These are phyloP conservation scores for Saccharum spontaneum DNA, from an alignment of 176 grass and related monocot species.

Conservation along the genomic window DNA sequence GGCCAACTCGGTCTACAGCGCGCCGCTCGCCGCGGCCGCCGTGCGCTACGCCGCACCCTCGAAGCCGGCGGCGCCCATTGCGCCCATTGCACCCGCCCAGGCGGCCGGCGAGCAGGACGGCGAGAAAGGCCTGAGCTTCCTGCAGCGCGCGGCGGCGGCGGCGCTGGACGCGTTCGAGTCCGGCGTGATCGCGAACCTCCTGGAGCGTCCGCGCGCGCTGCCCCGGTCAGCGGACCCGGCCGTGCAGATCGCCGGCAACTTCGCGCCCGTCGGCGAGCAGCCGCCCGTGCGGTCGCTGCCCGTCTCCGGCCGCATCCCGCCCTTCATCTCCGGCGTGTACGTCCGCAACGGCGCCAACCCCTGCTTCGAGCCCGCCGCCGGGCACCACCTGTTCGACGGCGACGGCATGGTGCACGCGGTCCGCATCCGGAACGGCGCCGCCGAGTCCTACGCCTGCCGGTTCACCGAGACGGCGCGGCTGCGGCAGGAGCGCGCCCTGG, in stretches of 20 bases:
- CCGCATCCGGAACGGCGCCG: slow-evolving; percentile 51
- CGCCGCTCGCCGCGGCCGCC: neutral
- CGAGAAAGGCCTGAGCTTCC: slow-evolving; percentile 20
- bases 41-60: neutral
- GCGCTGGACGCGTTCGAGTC: slow-evolving; percentile 63
- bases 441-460: slow-evolving; percentile 74
- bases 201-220: slow-evolving; percentile 55
- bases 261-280: slow-evolving; percentile 66
- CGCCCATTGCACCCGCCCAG: neutral
- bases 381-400: slow-evolving; percentile 93
- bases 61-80: neutral
- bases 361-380: slow-evolving; percentile 47
- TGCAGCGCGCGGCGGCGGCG: slow-evolving; percentile 56
- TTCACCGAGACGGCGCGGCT: slow-evolving; percentile 72
- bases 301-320: slow-evolving; percentile 59
- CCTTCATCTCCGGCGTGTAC: slow-evolving; percentile 72
- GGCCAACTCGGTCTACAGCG: neutral
- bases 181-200: slow-evolving; percentile 44
- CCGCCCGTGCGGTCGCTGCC: slow-evolving; percentile 32
- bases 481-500: slow-evolving; percentile 45
- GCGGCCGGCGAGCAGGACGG: too few species aligned
- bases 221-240: slow-evolving; percentile 58
- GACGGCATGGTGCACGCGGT: slow-evolving; percentile 95
- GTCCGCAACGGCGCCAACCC: slow-evolving; percentile 91
- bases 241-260: slow-evolving; percentile 82